These are phyloP conservation scores for Tolypocladium ovalisporum DNA, from an alignment of 2,329 filamentous ascomycete species.

Conservation along the genomic window DNA sequence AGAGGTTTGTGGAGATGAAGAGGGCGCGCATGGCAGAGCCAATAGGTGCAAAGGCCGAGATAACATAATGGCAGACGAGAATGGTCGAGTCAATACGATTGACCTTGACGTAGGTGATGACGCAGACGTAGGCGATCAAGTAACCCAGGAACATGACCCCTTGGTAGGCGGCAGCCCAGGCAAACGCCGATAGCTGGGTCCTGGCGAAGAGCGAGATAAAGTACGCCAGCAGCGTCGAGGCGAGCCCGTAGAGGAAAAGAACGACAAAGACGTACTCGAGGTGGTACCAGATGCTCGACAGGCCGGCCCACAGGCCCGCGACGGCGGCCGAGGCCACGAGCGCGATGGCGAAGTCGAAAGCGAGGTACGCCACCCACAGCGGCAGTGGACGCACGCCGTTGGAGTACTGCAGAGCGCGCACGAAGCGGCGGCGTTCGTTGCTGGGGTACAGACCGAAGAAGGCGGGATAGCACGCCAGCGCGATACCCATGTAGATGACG, in stretches of 20 bases:
- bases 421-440: conserved; percentile 66
- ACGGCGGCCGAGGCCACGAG: conserved; percentile 53
- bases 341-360: conserved; percentile 71
- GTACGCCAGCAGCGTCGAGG: conserved; percentile 68
- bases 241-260: conserved; percentile 70
- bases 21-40: conserved; percentile 64
- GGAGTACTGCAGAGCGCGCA: conserved; percentile 79
- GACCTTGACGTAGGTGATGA: conserved; percentile 64
- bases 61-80: conserved; percentile 61
- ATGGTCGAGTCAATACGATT: conserved; percentile 57
- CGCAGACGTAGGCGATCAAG: conserved; percentile 58
- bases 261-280: conserved; percentile 74
- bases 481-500: conserved; percentile 71
- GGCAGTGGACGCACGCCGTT: conserved; percentile 78
- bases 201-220: conserved; percentile 69
- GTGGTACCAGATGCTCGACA: conserved; percentile 61
- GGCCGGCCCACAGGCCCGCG: conserved; percentile 56
- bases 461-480: conserved; percentile 66
- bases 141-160: conserved; percentile 62
- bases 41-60: conserved; percentile 65
- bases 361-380: conserved; percentile 73
- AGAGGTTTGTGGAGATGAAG: conserved; percentile 71
- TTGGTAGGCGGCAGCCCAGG: conserved; percentile 68
- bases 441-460: conserved; percentile 87
- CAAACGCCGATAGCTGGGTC: conserved; percentile 76